Evolutionary conservation across 2,329 filamentous ascomycete genomes (phyloP).

Genomic region (Metarhizium album): DNA sequence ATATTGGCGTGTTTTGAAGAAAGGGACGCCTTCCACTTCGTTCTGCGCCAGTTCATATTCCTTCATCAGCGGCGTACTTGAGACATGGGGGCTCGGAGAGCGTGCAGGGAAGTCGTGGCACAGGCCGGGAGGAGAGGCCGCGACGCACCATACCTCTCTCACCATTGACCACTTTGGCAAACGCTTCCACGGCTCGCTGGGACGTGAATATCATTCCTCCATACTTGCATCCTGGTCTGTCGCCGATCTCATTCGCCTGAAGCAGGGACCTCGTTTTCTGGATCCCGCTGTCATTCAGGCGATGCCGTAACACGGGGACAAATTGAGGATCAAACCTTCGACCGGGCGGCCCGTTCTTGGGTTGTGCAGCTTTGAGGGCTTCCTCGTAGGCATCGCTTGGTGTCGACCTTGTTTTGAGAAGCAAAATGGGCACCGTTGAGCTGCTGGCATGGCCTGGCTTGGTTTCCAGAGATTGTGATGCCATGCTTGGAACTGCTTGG

Average conservation of each 20-base stretch:
- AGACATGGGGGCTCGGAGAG: not conserved
- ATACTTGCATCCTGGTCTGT: slow-evolving; percentile 34
- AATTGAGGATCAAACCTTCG: slow-evolving; percentile 52
- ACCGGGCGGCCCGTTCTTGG: slow-evolving; percentile 13
- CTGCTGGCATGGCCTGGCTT: not conserved
- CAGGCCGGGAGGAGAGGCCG: not conserved
- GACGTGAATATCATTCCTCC: slow-evolving; percentile 79
- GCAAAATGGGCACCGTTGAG: slow-evolving; percentile 40
- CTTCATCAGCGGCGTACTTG: not conserved
- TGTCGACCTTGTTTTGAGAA: slow-evolving; percentile 67
- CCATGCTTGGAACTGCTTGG: not conserved
- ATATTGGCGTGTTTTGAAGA: slow-evolving; percentile 50
- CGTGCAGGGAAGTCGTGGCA: not conserved
- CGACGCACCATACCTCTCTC: slow-evolving; percentile 24
- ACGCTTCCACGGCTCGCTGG: slow-evolving; percentile 73
- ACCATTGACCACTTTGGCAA: slow-evolving; percentile 50
- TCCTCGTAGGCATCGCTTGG: slow-evolving; percentile 65
- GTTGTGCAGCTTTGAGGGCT: slow-evolving; percentile 29
- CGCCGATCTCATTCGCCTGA: slow-evolving; percentile 28
- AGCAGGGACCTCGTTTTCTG: slow-evolving; percentile 41
- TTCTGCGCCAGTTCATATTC: not conserved
- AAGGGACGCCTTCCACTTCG: slow-evolving; percentile 32
- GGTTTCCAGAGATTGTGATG: not conserved
- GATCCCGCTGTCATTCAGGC: slow-evolving; percentile 50
- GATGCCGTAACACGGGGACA: slow-evolving; percentile 67